Conservation (phyloP, 306 rosid genomes). For the Luffa acutangula region DNA sequence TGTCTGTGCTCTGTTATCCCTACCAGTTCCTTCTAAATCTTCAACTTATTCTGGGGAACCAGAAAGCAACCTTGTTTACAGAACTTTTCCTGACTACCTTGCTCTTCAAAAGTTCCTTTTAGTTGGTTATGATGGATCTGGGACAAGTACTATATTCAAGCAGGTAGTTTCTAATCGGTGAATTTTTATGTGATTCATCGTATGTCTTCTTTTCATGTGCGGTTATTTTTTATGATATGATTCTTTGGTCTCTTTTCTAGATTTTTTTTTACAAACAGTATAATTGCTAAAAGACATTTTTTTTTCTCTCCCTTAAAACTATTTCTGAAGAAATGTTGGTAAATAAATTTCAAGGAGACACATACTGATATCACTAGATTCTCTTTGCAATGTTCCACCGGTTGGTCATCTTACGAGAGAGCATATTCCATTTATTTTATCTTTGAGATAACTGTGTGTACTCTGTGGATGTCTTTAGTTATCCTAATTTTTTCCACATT, state of each 20-base stretch:
- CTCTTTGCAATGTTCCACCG: background rate
- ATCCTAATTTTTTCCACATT: background rate
- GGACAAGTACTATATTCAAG: conserved; percentile 96
- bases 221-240: conserved; percentile 1
- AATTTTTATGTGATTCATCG: conserved; percentile 1
- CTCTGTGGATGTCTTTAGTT: background rate
- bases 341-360: background rate
- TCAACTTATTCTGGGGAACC: conserved; percentile 51
- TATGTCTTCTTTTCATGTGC: background rate
- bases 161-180: conserved; percentile 46
- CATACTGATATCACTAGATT: background rate
- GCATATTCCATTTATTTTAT: background rate
- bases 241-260: background rate
- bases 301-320: background rate
- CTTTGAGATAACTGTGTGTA: background rate
- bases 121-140: conserved; percentile 86
- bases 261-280: background rate
- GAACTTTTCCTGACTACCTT: conserved; percentile 60
- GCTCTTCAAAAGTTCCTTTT: conserved; percentile 87
- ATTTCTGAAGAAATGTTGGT: background rate
- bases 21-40: conserved; percentile 77
- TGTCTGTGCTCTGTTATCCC: conserved; percentile 76
- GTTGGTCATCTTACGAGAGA: background rate
- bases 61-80: conserved; percentile 34
- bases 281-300: background rate